phyloP scores from a whole-genome alignment of 2,329 filamentous ascomycete species.

The Samsoniella hepiali region DNA sequence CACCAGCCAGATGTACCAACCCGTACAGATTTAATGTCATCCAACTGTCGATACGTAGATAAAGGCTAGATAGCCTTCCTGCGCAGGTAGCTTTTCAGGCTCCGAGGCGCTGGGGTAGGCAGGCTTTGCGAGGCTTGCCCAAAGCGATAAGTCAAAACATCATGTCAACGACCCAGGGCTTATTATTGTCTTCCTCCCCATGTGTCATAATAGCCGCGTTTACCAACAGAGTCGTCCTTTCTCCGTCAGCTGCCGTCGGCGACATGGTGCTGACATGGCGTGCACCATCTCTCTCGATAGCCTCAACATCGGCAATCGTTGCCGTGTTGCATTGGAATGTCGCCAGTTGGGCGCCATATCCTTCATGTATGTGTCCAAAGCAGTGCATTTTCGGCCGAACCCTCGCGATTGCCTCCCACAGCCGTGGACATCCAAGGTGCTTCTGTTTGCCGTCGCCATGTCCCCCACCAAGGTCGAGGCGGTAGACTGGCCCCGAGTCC shows the following conservation, averaged over 20 bases:
- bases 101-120: too few relatives aligned
- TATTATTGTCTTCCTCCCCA: constrained; percentile 7
- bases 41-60: too few relatives aligned
- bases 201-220: constrained; percentile 14
- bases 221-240: neutral
- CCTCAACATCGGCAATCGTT: neutral
- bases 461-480: constrained; percentile 28
- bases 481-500: neutral
- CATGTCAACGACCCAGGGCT: constrained; percentile 15
- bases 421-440: constrained; percentile 22
- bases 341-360: constrained; percentile 33
- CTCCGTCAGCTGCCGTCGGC: neutral
- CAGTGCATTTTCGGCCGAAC: constrained; percentile 27
- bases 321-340: neutral
- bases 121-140: too few relatives aligned
- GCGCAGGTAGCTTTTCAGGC: too few relatives aligned
- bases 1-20: too few relatives aligned
- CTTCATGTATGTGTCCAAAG: constrained; percentile 26
- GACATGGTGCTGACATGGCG: neutral
- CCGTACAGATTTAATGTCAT: too few relatives aligned
- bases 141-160: neutral
- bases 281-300: neutral
- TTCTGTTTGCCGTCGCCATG: constrained; percentile 23
- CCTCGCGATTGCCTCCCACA: constrained; percentile 23
- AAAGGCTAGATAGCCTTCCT: too few relatives aligned